phyloP scores from a whole-genome alignment of 2,329 filamentous ascomycete genomes.

The Emergomyces orientalis region DNA sequence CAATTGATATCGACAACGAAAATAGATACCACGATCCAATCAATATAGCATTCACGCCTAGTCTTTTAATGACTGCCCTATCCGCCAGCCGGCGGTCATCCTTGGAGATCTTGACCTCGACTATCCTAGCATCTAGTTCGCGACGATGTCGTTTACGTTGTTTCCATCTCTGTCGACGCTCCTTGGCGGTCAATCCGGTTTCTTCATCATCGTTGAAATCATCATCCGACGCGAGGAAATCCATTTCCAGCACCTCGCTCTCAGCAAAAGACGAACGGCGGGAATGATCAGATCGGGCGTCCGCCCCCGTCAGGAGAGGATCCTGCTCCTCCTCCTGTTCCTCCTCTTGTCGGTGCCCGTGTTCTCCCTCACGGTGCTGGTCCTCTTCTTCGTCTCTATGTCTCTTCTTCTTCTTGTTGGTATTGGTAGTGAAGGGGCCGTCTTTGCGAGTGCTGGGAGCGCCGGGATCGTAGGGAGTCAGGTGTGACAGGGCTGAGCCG shows the following conservation, averaged over 20 bases:
- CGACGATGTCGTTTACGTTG: conserved; percentile 59
- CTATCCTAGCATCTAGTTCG: conserved; percentile 60
- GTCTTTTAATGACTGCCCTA: conserved; percentile 57
- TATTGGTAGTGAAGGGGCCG: background rate
- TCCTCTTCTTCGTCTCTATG: background rate
- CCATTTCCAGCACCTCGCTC: conserved; percentile 49
- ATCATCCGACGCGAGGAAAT: conserved; percentile 56
- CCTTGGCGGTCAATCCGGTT: conserved; percentile 68
- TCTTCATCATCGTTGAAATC: conserved; percentile 80
- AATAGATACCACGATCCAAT: conserved; percentile 87
- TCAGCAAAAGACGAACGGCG: conserved; percentile 37
- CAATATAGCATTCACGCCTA: conserved; percentile 66
- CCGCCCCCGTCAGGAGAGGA: background rate
- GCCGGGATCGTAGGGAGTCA: background rate
- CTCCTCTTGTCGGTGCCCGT: background rate
- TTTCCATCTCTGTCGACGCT: conserved; percentile 54
- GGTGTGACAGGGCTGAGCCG: background rate
- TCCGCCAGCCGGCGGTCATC: conserved; percentile 65
- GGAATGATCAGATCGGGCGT: conserved; percentile 21
- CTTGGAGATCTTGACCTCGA: conserved; percentile 50
- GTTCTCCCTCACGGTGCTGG: background rate
- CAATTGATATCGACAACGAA: conserved; percentile 83
- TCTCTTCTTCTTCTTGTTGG: background rate
- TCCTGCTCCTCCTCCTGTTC: background rate
- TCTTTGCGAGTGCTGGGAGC: background rate